These are phyloP conservation scores for Sisymbrium altissimum DNA, from an alignment of 345 rosid species.

Conservation along the genomic window DNA sequence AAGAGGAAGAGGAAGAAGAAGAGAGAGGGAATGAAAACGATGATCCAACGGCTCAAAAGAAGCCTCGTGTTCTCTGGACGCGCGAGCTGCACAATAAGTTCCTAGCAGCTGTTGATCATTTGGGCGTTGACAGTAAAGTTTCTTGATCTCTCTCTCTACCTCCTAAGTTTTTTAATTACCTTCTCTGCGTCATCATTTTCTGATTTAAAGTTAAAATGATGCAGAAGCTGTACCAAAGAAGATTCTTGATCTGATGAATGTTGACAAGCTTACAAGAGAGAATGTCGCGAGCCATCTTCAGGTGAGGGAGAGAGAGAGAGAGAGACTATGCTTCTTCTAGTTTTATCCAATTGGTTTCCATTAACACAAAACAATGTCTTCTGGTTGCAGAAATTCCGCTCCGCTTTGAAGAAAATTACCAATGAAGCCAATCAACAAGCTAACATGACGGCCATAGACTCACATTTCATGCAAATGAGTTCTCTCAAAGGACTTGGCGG, in stretches of 20 bases:
- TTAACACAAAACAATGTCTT: background rate
- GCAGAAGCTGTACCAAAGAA: slow-evolving; percentile 96
- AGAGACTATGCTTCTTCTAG: background rate
- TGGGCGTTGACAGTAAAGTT: slow-evolving; percentile 77
- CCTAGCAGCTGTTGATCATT: slow-evolving; percentile 65
- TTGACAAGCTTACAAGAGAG: slow-evolving; percentile 80
- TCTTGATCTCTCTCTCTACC: background rate
- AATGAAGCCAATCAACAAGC: slow-evolving; percentile 35
- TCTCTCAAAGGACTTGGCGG: slow-evolving; percentile 51
- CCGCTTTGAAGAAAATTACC: slow-evolving; percentile 19
- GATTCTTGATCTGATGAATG: slow-evolving; percentile 90
- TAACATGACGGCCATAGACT: slow-evolving; percentile 40
- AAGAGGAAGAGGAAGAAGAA: slow-evolving; percentile 49
- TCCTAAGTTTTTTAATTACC: background rate
- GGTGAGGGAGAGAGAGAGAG: slow-evolving; percentile 37
- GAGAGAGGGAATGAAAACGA: slow-evolving; percentile 52
- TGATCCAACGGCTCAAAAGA: slow-evolving; percentile 67
- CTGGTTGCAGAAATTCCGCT: slow-evolving; percentile 30
- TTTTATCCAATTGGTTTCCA: background rate
- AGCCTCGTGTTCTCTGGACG: slow-evolving; percentile 87
- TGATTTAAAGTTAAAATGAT: slow-evolving; percentile 18
- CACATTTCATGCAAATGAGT: slow-evolving; percentile 52
- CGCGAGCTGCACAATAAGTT: slow-evolving; percentile 73
- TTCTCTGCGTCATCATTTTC: background rate
- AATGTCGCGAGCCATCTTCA: slow-evolving; percentile 95